A percentile compares a stretch with the other conserved stretches of the same genome.
phyloP scores from a whole-genome alignment of 2,329 filamentous ascomycete species.

The Aspergillus luchuensis region DNA sequence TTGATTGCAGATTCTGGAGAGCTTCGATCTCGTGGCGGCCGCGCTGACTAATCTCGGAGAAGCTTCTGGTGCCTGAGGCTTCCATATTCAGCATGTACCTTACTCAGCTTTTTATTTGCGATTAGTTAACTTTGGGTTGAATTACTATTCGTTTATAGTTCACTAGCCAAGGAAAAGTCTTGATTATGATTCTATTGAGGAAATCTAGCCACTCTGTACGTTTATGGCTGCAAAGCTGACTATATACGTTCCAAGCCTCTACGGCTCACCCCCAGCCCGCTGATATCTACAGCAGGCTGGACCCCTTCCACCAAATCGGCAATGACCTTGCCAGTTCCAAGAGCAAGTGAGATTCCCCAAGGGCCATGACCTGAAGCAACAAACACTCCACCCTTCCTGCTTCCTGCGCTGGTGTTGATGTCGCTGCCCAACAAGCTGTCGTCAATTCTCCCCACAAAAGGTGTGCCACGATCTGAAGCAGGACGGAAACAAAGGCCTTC shows the following conservation, averaged over 20 bases:
- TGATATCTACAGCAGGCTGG: slow-evolving; percentile 61
- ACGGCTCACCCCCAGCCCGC: slow-evolving; percentile 46
- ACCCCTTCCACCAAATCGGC: slow-evolving; percentile 68
- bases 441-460: slow-evolving; percentile 62
- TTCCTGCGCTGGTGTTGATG: slow-evolving; percentile 37
- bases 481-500: slow-evolving; percentile 74
- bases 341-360: slow-evolving; percentile 67
- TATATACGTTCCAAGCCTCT: neutral
- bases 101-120: slow-evolving; percentile 36
- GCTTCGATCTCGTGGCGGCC: slow-evolving; percentile 26
- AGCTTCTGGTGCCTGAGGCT: slow-evolving; percentile 24
- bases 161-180: no score
- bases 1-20: slow-evolving; percentile 41
- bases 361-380: slow-evolving; percentile 73
- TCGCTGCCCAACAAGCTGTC: slow-evolving; percentile 60
- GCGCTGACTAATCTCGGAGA: slow-evolving; percentile 30
- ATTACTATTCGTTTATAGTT: no score
- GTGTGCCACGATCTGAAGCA: slow-evolving; percentile 63
- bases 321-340: slow-evolving; percentile 72
- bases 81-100: neutral
- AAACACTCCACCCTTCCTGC: slow-evolving; percentile 61
- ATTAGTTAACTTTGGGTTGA: no score
- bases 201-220: no score
- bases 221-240: no score
- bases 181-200: no score